Evolutionary conservation across 345 rosid genomes (phyloP), one percentile per base, ranked within the genome.

Genomic region (Dipteronia sinensis): DNA sequence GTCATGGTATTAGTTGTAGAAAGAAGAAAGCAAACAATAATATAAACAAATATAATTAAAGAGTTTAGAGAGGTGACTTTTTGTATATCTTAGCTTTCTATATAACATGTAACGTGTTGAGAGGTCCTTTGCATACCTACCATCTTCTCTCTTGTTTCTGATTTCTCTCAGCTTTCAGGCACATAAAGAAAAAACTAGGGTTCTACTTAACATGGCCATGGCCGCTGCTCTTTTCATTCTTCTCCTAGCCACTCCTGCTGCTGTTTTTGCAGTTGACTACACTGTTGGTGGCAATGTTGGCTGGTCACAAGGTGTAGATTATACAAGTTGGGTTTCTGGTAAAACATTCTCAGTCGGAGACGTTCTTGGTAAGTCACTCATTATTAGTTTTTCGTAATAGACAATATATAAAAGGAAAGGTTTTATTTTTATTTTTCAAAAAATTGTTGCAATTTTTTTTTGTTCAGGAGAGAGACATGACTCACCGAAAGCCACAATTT

Each of bases 341-440:
- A 65, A 87, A 77, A 87, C 87, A 1, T 90, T 88, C 78, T 51
- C 17, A 0, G 87, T 83, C 15, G 90, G 90, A 19, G 90, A 90
- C 42, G 78, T 74, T 74, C 80, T 87, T 12, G 25, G 93, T 86
- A 77, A 78, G 89, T 69, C 25, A 0, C 29, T 34, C 38, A 5
- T 34, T 34, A 29, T 3, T 42, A 42, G 10, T 42, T 42, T 42
- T 42, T 42, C 0, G 38, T 34, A 34, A 34, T 34, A 31, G 34
- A 34, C 1, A 34, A 34, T 34, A 34, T 34, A 6, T 34, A 4
- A 34, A 34, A 42, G 0, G 11, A 42, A 42, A 42, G 0, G 2
- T 42, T 42, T 42, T 42, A 42, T 42, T 42, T 42, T 15, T 20
- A 3, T 34, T 69, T 38, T 46, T 46, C 0, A 0, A 9, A 9